Evolutionary conservation across 1,284 basidiomycete species (phyloP), one percentile per base, ranked within the genome.

Genomic region (Somion occarium): DNA sequence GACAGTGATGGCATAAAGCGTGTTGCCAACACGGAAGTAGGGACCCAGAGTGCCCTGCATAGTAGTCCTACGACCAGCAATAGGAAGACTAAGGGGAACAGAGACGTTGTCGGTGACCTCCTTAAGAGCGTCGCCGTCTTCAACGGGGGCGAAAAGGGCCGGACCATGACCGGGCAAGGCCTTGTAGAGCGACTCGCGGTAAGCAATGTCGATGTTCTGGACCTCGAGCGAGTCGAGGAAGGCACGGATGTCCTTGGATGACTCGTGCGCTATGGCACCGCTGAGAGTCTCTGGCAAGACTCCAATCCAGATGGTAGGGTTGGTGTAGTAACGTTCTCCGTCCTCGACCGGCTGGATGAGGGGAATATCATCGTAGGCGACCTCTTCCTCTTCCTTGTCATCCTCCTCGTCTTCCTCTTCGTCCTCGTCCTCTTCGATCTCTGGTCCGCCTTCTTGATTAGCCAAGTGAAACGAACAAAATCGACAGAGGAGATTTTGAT

Each of bases 251-350:
- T 64, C 63, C 1, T 59, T 46, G 51, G 69, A 44, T 1, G 63
- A 61, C 2, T 69, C 53, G 63, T 41, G 53, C 1, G 71, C 72
- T 44, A 44, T 55, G 25, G 53, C 56, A 48, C 56, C 64, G 55
- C 54, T 68, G 58, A 60, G 55, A 54, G 61, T 68, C n/a, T 69
- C 65, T 3, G 68, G 66, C 49, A 64, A 48, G 49, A 72, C 70
- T 0, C 70, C 71, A 2, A 74, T 53, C 72, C 72, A 73, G 56
- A 75, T 69, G 2, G 71, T 73, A 20, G 61, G 50, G 50, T 58
- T 53, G 48, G 56, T 64, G n/a, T n/a, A n/a, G n/a, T n/a, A n/a
- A n/a, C n/a, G n/a, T 30, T 55, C 50, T 23, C 58, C 61, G 39
- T 60, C 25, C 54, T 57, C 59, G 54, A 60, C 54, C 51, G 57